Evolutionary conservation across 1,284 basidiomycete genomes (phyloP).

Genomic region (Meira miltonrushii): DNA sequence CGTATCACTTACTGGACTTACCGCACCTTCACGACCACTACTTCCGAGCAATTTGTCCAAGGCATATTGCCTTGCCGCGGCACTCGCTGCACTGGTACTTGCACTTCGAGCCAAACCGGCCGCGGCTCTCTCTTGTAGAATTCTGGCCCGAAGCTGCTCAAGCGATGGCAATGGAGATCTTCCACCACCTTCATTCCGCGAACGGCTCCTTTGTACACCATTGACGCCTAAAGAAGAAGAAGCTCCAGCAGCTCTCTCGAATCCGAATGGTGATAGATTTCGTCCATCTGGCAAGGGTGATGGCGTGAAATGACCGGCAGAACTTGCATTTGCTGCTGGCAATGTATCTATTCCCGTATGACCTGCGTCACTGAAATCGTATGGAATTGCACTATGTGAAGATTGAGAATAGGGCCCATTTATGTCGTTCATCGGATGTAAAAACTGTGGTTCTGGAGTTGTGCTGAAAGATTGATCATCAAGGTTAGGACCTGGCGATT

Average conservation of each 20-base stretch:
- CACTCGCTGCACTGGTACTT: slow-evolving; percentile 42
- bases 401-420: no score
- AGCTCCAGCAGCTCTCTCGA: no score
- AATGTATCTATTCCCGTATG: no score
- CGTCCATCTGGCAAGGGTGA: no score
- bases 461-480: no score
- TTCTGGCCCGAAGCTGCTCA: slow-evolving; percentile 44
- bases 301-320: no score
- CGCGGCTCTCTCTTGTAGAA: slow-evolving; percentile 39
- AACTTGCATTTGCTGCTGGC: no score
- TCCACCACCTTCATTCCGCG: neutral
- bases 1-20: slow-evolving; percentile 12
- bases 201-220: neutral
- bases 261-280: no score
- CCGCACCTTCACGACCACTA: slow-evolving; percentile 15
- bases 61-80: slow-evolving; percentile 46
- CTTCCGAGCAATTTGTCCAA: slow-evolving; percentile 46
- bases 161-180: slow-evolving; percentile 39
- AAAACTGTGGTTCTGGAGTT: no score
- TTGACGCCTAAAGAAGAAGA: neutral
- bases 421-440: no score
- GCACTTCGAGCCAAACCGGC: slow-evolving; percentile 37
- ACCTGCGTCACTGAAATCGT: no score
- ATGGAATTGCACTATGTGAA: no score
- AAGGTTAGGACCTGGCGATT: neutral